Base-by-base conservation (phyloP, 495 filamentous ascomycete genomes). In the Neurospora sp. region DNA sequence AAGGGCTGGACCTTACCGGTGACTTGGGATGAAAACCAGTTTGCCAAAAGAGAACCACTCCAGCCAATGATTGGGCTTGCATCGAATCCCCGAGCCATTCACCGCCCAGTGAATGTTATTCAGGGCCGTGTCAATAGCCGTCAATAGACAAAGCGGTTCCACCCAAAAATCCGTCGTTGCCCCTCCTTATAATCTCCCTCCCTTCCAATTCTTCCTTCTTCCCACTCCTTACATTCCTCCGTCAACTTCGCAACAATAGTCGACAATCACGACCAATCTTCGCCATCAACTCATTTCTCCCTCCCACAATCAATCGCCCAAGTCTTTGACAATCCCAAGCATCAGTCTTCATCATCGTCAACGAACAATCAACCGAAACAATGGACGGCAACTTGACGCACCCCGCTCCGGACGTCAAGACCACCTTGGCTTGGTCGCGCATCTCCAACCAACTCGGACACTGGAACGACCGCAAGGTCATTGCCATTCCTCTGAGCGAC, bases 401-500 rank as follows among this genome's bases (percentile, higher is more conserved):
- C n/a, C 46, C 46, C 20, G 20, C n/a, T 23, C 46, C 46, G 20
- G 20, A 54, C 10, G 5, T 54, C 46, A 54, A 4, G 46, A 9
- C n/a, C 20, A 10, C 9, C n/a, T 23, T 54, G 46, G 20, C 46
- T 23, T 54, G 46, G 46, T 54, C 46, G 9, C 46, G 46, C 46
- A 54, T 76, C 46, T 73, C 75, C 4, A 76, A 74, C 39, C 75
- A 76, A 70, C 70, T 76, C 3, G 75, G 75, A 2, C 75, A 76
- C 59, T 76, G 72, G 69, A 76, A 76, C 46, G 5, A 73, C 69
- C 72, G 73, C 70, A 74, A 72, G 27, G 72, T 76, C n/a, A 74
- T 76, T 70, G 70, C 74, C 66, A 76, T 76, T 23, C 46, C 46
- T 54, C 46, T 54, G n/a, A 54, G n/a, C 46, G 46, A 54, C 20